Evolutionary conservation across 805 yeast species (phyloP).

Genomic region (Lipomyces japonicus): DNA sequence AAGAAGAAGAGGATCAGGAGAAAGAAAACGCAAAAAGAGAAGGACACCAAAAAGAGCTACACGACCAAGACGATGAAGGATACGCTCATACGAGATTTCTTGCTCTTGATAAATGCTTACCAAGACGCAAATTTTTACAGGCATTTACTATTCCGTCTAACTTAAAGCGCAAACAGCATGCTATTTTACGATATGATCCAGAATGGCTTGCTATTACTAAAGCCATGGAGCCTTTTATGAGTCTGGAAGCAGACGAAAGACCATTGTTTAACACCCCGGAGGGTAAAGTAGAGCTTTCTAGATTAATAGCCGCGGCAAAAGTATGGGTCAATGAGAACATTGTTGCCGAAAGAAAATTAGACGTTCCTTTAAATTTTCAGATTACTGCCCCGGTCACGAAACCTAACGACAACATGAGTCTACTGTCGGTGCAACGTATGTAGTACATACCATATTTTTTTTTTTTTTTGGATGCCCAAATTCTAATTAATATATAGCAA

Average conservation of each 20-base stretch:
- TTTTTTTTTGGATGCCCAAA: neutral
- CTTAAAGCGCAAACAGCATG: neutral
- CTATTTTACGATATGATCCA: constrained; percentile 34
- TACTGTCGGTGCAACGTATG: neutral
- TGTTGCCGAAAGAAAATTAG: constrained; percentile 27
- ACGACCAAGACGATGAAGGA: constrained; percentile 6
- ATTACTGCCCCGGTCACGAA: constrained; percentile 15
- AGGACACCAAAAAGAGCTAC: no score
- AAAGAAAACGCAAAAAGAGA: no score
- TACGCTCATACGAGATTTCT: constrained; percentile 49
- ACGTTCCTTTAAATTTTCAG: constrained; percentile 34
- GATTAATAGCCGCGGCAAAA: constrained; percentile 26
- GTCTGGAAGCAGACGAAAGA: constrained; percentile 7
- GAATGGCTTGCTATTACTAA: constrained; percentile 40
- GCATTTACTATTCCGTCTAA: constrained; percentile 32
- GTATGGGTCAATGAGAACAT: constrained; percentile 36
- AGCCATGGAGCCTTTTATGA: constrained; percentile 30
- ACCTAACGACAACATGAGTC: constrained; percentile 1
- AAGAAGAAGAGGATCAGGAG: neutral
- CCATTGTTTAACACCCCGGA: constrained; percentile 9
- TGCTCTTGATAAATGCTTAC: constrained; percentile 83
- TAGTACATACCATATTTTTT: neutral
- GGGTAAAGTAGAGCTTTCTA: constrained; percentile 10
- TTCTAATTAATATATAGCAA: constrained; percentile 7
- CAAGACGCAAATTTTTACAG: constrained; percentile 57